Conservation (phyloP, 140 eudicot genomes). For the Ambrosia hybrid region DNA sequence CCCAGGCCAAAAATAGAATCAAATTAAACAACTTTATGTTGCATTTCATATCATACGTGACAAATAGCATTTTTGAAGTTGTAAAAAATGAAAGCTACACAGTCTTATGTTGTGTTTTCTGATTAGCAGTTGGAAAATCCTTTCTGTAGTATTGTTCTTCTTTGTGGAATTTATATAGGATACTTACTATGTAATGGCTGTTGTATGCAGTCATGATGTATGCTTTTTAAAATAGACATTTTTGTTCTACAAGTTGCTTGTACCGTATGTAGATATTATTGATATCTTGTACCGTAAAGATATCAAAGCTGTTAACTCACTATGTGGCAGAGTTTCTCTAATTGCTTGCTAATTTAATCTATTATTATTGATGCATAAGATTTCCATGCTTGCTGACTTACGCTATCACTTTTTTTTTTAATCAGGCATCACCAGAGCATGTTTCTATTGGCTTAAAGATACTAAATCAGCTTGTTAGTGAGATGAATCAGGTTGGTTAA, state of each 20-base stretch:
- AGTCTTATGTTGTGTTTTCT: slow-evolving; percentile 4
- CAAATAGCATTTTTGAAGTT: slow-evolving; percentile 1
- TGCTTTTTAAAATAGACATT: no score
- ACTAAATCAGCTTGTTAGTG: slow-evolving; percentile 90
- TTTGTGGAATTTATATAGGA: not conserved
- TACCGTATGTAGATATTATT: no score
- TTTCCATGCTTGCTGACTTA: slow-evolving; percentile 15
- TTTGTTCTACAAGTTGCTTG: no score
- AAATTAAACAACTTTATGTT: not conserved
- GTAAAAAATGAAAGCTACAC: not conserved
- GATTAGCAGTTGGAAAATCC: not conserved
- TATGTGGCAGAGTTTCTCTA: no score
- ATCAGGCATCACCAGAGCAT: slow-evolving; percentile 81
- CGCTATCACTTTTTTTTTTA: slow-evolving; percentile 22
- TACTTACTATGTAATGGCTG: no score
- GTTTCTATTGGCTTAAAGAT: slow-evolving; percentile 88
- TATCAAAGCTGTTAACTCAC: no score
- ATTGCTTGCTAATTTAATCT: no score
- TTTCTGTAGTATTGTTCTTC: not conserved
- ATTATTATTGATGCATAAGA: not conserved
- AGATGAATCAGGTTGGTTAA: slow-evolving; percentile 91
- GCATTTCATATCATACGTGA: not conserved
- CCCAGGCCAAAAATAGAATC: not conserved
- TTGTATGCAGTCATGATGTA: no score
- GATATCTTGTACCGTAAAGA: no score